A percentile compares a stretch with the other conserved stretches of the same genome.
These are phyloP conservation scores for Pittosporum tobira DNA, from an alignment of 129 eudicot genomes.

Conservation along the genomic window DNA sequence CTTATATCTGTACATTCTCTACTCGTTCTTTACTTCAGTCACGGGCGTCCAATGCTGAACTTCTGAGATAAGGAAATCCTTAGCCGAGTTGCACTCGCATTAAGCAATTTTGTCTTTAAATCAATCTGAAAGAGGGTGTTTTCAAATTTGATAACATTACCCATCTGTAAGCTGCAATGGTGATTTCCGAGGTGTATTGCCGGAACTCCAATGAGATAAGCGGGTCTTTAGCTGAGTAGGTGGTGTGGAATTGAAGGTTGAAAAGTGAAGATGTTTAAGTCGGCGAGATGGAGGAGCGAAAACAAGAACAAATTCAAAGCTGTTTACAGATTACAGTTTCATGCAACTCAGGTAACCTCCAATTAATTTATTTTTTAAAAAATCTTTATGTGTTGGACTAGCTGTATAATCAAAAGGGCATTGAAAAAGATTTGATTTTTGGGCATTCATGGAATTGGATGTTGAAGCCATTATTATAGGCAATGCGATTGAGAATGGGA, in stretches of 20 bases:
- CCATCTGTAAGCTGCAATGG: conserved; percentile 18
- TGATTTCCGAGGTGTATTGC: conserved; percentile 27
- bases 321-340: conserved; percentile 75
- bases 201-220: conserved; percentile 51
- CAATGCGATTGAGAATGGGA: background rate
- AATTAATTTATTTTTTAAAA: background rate
- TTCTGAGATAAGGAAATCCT: conserved; percentile 1
- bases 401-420: conserved; percentile 2
- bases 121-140: conserved; percentile 19
- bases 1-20: conserved; percentile 13
- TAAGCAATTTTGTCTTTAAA: conserved; percentile 6
- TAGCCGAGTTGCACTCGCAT: conserved; percentile 24
- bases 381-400: no score
- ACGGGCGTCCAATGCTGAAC: conserved; percentile 27
- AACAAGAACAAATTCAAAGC: conserved; percentile 85
- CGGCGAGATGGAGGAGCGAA: conserved; percentile 90
- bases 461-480: background rate
- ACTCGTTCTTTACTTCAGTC: conserved; percentile 36
- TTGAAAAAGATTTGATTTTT: conserved; percentile 11
- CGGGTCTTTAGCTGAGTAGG: conserved; percentile 4
- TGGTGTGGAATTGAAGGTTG: conserved; percentile 22
- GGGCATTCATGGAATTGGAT: background rate
- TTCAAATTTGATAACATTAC: conserved; percentile 8
- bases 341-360: conserved; percentile 70
- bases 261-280: conserved; percentile 53